Evolutionary conservation across 768 basidiomycete genomes (phyloP).

Genomic region (Collybia nuda): DNA sequence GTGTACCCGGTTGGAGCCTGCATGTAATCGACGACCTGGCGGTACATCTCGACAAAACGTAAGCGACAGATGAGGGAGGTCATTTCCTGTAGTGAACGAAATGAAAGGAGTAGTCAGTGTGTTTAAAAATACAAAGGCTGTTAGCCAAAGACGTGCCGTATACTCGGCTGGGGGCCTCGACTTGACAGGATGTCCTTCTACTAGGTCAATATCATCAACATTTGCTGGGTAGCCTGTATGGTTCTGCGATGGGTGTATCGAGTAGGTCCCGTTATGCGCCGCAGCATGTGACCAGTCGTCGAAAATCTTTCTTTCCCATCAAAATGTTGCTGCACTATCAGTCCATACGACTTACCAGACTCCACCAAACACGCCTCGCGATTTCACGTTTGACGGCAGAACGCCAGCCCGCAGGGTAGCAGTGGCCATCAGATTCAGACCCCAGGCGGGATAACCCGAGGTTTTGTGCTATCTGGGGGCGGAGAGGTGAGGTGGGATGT

Average conservation of each 20-base stretch:
- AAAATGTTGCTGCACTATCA: too few species aligned
- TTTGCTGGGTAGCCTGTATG: constrained; percentile 24
- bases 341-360: constrained; percentile 11
- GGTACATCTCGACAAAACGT: too few species aligned
- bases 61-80: too few species aligned
- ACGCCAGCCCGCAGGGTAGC: constrained; percentile 20
- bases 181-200: constrained; percentile 11
- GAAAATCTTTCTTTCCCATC: constrained; percentile 14
- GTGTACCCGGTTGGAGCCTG: constrained; percentile 21
- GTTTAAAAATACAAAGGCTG: too few species aligned
- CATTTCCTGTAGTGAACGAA: too few species aligned
- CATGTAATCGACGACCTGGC: constrained; percentile 15
- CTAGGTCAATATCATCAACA: constrained; percentile 22
- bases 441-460: constrained; percentile 24
- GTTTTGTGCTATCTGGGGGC: constrained; percentile 22
- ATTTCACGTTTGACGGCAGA: constrained; percentile 24
- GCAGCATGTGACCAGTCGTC: constrained; percentile 26
- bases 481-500: neutral
- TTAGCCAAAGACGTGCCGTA: too few species aligned
- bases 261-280: constrained; percentile 23
- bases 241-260: constrained; percentile 25
- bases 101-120: too few species aligned
- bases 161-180: too few species aligned
- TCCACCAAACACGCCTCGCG: constrained; percentile 24
- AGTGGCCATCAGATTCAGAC: constrained; percentile 17